These are phyloP conservation scores for Meripilus lineatus DNA, from an alignment of 1,284 basidiomycete species.

Conservation along the genomic window DNA sequence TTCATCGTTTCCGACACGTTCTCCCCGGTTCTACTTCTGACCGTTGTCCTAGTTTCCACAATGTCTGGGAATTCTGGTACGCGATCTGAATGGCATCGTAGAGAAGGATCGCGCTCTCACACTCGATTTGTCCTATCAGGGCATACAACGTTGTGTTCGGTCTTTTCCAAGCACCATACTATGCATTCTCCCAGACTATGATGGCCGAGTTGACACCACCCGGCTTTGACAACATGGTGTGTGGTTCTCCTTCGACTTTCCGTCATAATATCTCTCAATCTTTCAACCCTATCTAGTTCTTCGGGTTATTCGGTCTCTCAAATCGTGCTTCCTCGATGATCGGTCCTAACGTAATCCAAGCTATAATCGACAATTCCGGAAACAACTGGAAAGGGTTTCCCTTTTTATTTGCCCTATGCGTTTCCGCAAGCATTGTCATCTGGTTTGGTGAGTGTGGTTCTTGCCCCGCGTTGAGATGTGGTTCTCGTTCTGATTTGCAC, in stretches of 20 bases:
- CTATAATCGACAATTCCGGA: conserved; percentile 67
- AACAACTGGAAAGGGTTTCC: conserved; percentile 82
- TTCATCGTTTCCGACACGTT: conserved; percentile 8
- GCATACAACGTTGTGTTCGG: conserved; percentile 80
- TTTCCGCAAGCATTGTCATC: conserved; percentile 59
- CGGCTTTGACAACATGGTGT: conserved; percentile 78
- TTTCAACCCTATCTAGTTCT: conserved; percentile 46
- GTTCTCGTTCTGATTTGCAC: not conserved
- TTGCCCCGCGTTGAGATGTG: not conserved
- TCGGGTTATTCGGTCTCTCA: conserved; percentile 78
- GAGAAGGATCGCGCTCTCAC: too few relatives aligned
- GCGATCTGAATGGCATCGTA: conserved; percentile 8
- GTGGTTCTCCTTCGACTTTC: conserved; percentile 9
- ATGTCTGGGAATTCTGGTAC: conserved; percentile 81
- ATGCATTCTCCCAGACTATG: conserved; percentile 82
- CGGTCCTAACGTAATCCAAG: conserved; percentile 76
- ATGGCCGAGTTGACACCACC: conserved; percentile 82
- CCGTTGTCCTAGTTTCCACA: conserved; percentile 56
- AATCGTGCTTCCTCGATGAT: conserved; percentile 81
- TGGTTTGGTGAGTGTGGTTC: conserved; percentile 45
- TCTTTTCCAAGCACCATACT: conserved; percentile 84
- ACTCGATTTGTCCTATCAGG: conserved; percentile 34
- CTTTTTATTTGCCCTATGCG: conserved; percentile 73
- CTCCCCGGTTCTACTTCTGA: conserved; percentile 13
- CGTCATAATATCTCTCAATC: not conserved